Percentiles rank a stretch among this genome's conserved stretches.
Conservation (phyloP, 306 rosid species). For the Astragalus glycyphyllos region DNA sequence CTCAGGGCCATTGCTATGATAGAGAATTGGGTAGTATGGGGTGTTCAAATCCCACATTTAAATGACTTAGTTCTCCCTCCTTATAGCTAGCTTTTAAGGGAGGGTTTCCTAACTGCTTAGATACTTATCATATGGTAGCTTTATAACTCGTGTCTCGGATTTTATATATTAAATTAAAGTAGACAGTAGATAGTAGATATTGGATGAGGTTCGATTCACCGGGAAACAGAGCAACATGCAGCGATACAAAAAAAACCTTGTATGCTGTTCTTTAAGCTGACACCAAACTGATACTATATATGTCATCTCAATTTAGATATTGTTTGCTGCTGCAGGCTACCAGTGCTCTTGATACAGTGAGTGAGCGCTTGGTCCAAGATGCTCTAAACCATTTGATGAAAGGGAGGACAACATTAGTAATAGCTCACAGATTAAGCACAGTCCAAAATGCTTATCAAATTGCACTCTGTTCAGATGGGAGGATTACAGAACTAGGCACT, state of each 20-base stretch:
- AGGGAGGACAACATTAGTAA: slow-evolving; percentile 87
- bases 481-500: slow-evolving; percentile 76
- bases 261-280: not conserved
- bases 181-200: not conserved
- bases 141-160: not conserved
- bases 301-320: slow-evolving; percentile 26
- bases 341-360: slow-evolving; percentile 87
- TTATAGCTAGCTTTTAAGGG: too few relatives aligned
- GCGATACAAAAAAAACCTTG: slow-evolving; percentile 5
- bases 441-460: slow-evolving; percentile 92
- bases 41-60: too few relatives aligned
- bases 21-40: too few relatives aligned
- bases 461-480: slow-evolving; percentile 76
- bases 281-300: not conserved
- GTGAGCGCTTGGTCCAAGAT: slow-evolving; percentile 89
- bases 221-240: slow-evolving; percentile 9
- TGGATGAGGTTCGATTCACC: slow-evolving; percentile 23
- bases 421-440: slow-evolving; percentile 92
- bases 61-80: too few relatives aligned
- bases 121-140: too few relatives aligned
- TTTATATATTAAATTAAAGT: too few relatives aligned
- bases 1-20: too few relatives aligned
- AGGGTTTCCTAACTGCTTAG: too few relatives aligned
- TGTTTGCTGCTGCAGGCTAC: slow-evolving; percentile 70
- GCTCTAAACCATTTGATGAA: slow-evolving; percentile 85